phyloP scores from a whole-genome alignment of 148 eudicot genomes.

The Spergularia bocconei region DNA sequence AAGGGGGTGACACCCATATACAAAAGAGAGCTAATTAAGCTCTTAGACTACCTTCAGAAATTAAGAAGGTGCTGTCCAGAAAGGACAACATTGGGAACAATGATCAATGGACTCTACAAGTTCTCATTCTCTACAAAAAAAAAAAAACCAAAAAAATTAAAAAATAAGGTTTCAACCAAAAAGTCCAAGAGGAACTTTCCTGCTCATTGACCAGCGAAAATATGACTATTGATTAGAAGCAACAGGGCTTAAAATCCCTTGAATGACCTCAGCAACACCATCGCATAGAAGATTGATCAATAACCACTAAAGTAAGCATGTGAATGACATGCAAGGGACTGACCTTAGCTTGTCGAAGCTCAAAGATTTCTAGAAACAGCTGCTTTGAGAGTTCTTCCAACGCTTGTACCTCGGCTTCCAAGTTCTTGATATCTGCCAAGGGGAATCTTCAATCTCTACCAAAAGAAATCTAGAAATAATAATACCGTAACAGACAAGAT shows the following conservation, averaged over 20 bases:
- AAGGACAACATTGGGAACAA: no score
- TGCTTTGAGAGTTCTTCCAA: constrained; percentile 95
- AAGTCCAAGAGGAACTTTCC: neutral
- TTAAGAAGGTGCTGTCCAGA: no score
- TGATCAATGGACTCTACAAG: no score
- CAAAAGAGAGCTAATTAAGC: no score
- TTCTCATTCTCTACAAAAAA: no score
- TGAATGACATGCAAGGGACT: constrained; percentile 3
- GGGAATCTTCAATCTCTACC: neutral
- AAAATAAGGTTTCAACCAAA: no score
- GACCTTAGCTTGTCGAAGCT: constrained; percentile 99
- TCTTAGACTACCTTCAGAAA: no score
- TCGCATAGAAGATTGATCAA: neutral
- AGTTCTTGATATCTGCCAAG: constrained; percentile 65
- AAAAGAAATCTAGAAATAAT: no score
- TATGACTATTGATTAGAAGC: neutral
- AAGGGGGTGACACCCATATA: no score
- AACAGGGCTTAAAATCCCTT: neutral
- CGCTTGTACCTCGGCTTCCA: constrained; percentile 92
- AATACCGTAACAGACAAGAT: neutral
- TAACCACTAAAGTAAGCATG: neutral
- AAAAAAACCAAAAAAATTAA: no score
- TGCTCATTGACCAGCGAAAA: neutral
- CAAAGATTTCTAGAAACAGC: constrained; percentile 85
- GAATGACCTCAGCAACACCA: neutral